Percentiles rank a stretch among this genome's conserved stretches.
Conservation (phyloP, 345 rosid species). For the Microthlaspi erraticum region DNA sequence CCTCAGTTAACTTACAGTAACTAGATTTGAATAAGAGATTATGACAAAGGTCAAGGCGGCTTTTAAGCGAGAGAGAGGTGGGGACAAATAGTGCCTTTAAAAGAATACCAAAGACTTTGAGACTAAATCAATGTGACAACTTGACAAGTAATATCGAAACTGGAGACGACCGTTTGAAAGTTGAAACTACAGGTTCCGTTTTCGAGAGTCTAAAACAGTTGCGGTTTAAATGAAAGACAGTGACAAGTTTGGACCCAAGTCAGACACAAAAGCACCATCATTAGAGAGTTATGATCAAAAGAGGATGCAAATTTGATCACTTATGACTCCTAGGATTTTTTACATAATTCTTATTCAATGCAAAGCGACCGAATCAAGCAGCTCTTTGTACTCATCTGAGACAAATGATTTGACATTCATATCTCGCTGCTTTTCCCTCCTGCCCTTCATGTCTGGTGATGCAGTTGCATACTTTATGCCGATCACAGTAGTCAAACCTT, state of each 20-base stretch:
- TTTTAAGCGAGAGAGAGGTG: background rate
- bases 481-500: conserved; percentile 85
- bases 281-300: conserved; percentile 17
- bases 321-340: background rate
- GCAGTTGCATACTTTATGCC: conserved; percentile 81
- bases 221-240: conserved; percentile 22
- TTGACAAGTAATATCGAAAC: background rate
- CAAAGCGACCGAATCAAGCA: conserved; percentile 64
- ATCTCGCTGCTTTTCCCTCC: conserved; percentile 35
- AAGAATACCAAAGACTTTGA: conserved; percentile 18
- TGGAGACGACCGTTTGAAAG: background rate
- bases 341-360: conserved; percentile 44
- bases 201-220: conserved; percentile 14
- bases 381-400: conserved; percentile 61
- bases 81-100: background rate
- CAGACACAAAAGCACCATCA: background rate
- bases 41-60: conserved; percentile 17
- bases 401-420: conserved; percentile 89
- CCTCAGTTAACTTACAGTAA: background rate
- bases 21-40: background rate
- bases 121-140: conserved; percentile 9
- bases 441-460: conserved; percentile 27
- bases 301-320: background rate
- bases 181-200: conserved; percentile 9
- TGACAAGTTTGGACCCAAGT: conserved; percentile 30